A percentile compares a stretch with the other conserved stretches of the same genome.
Conservation (phyloP, 148 eudicot genomes). For the Heliamphora exappendiculata region DNA sequence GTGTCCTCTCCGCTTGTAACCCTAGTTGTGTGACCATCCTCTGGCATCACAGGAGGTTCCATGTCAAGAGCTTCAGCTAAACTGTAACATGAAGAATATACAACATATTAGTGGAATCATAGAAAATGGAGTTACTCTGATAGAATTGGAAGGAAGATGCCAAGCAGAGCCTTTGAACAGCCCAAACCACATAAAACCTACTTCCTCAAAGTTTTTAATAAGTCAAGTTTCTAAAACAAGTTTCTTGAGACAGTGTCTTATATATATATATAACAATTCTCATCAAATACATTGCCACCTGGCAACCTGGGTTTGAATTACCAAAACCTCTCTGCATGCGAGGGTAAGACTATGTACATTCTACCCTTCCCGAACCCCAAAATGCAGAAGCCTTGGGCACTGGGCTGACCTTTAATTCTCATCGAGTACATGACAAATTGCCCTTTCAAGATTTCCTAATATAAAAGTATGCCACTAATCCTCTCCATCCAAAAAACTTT, state of each 20-base stretch:
- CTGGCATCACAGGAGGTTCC: constrained; percentile 96
- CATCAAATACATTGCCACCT: too few relatives aligned
- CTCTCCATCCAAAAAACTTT: background rate
- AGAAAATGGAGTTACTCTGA: constrained; percentile 7
- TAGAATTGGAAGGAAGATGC: constrained; percentile 3
- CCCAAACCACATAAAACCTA: background rate
- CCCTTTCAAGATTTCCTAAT: background rate
- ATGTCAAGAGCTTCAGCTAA: constrained; percentile 97
- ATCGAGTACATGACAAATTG: background rate
- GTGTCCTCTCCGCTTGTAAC: constrained; percentile 75
- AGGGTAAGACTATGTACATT: too few relatives aligned
- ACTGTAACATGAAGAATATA: constrained; percentile 26
- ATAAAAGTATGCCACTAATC: background rate
- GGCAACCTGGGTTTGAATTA: too few relatives aligned
- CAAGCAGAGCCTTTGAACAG: background rate
- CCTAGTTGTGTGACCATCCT: constrained; percentile 93
- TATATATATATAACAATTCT: too few relatives aligned
- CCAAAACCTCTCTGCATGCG: too few relatives aligned
- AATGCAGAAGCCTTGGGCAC: too few relatives aligned
- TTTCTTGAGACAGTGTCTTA: background rate
- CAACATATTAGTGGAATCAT: background rate
- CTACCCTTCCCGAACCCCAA: too few relatives aligned
- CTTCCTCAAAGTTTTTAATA: background rate
- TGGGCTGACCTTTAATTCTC: too few relatives aligned
- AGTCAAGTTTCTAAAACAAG: background rate